These are phyloP conservation scores for Diaporthe ampelina DNA, from an alignment of 2,329 filamentous ascomycete species.

Conservation along the genomic window DNA sequence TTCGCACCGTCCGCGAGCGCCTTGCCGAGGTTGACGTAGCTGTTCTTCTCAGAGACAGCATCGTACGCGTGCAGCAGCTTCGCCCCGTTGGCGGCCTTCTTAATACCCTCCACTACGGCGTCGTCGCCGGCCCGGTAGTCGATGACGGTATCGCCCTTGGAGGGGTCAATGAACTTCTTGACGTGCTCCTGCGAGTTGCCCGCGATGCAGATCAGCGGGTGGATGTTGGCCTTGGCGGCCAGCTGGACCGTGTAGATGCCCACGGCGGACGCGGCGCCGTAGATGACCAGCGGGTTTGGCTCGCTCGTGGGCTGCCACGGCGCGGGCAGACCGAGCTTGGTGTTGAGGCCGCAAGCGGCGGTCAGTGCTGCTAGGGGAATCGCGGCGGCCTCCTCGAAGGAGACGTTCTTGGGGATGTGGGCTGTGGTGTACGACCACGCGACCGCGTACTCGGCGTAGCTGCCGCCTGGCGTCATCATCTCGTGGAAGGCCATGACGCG, in stretches of 20 bases:
- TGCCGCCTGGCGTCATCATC: conserved; percentile 52
- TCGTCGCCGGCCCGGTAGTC: conserved; percentile 73
- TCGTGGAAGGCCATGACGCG: conserved; percentile 68
- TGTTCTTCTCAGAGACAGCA: conserved; percentile 67
- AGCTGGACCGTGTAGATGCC: conserved; percentile 72
- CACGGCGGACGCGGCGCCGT: conserved; percentile 69
- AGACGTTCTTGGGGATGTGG: conserved; percentile 53
- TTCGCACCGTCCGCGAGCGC: conserved; percentile 56
- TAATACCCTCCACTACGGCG: conserved; percentile 60
- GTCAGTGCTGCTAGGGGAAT: conserved; percentile 61
- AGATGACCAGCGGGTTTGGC: conserved; percentile 59
- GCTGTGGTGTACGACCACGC: conserved; percentile 58
- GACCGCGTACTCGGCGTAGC: conserved; percentile 59
- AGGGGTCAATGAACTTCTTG: conserved; percentile 63
- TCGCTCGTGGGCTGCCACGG: conserved; percentile 49
- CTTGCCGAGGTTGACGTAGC: conserved; percentile 58
- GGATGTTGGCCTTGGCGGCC: conserved; percentile 66
- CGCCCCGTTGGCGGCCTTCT: conserved; percentile 56
- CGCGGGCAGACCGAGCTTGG: conserved; percentile 53
- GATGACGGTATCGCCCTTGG: conserved; percentile 69
- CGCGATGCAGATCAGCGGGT: conserved; percentile 73
- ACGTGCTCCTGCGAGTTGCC: conserved; percentile 66
- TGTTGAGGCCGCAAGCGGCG: conserved; percentile 56
- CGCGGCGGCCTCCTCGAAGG: conserved; percentile 58
- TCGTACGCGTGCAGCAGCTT: conserved; percentile 69